These are phyloP conservation scores for Helicostylum pulchrum DNA, from an alignment of 192 early-diverging fungal species.

Conservation along the genomic window DNA sequence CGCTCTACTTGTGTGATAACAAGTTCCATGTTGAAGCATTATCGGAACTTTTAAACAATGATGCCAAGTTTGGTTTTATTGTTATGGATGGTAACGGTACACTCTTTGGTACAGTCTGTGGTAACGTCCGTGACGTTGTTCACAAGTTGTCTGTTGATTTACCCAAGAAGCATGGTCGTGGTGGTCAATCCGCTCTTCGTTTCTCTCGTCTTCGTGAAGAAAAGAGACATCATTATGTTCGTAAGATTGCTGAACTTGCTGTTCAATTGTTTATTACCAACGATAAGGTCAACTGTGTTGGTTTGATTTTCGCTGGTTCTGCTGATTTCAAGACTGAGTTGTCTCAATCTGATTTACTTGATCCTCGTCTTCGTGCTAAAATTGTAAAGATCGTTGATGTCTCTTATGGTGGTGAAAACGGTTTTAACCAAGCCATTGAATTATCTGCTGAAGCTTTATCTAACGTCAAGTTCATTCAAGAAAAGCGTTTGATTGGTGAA, in stretches of 20 bases:
- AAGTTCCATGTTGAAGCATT: slow-evolving; percentile 98
- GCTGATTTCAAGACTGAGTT: slow-evolving; percentile 99
- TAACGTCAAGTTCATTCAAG: slow-evolving; percentile 99
- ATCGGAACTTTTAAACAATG: slow-evolving; percentile 86
- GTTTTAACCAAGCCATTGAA: slow-evolving; percentile 97
- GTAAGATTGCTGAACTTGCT: slow-evolving; percentile 97
- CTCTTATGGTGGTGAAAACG: slow-evolving; percentile 98
- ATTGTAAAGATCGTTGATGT: slow-evolving; percentile 95
- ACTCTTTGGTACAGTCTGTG: slow-evolving; percentile 91
- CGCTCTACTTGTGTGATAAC: slow-evolving; percentile 97
- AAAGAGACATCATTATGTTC: slow-evolving; percentile 98
- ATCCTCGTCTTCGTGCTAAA: slow-evolving; percentile 84
- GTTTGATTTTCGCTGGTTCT: slow-evolving; percentile 94
- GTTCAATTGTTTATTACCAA: slow-evolving; percentile 93
- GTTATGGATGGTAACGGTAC: slow-evolving; percentile 98
- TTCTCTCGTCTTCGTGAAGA: slow-evolving; percentile 98
- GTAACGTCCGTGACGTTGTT: slow-evolving; percentile 90
- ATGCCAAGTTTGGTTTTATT: slow-evolving; percentile 97
- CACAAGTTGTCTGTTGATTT: slow-evolving; percentile 95
- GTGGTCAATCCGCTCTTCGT: slow-evolving; percentile 99
- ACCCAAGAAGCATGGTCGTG: slow-evolving; percentile 99
- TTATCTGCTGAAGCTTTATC: slow-evolving; percentile 85
- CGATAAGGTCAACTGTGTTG: slow-evolving; percentile 74
- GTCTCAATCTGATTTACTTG: slow-evolving; percentile 93
- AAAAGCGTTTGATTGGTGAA: slow-evolving; percentile 93